These are phyloP conservation scores for Celoporthe dispersa DNA, from an alignment of 2,329 filamentous ascomycete species.

Conservation along the genomic window DNA sequence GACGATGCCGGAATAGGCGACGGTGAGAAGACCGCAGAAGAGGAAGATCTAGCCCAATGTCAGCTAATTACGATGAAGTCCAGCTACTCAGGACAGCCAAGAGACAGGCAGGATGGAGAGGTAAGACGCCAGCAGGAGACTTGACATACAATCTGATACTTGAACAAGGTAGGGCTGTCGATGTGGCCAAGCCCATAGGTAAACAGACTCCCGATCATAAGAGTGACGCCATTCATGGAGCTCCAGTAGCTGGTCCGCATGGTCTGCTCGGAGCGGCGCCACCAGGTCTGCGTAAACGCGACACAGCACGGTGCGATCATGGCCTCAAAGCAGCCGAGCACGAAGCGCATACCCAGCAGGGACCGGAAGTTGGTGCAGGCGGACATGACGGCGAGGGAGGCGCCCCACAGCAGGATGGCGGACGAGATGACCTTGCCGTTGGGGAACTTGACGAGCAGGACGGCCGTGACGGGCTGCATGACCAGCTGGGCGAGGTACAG, in stretches of 20 bases:
- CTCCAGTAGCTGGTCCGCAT: slow-evolving; percentile 56
- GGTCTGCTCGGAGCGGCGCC: slow-evolving; percentile 55
- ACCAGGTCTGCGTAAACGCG: slow-evolving; percentile 60
- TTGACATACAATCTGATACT: slow-evolving; percentile 51
- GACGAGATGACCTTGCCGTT: slow-evolving; percentile 56
- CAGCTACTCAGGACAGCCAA: slow-evolving; percentile 25
- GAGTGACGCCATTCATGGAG: slow-evolving; percentile 59
- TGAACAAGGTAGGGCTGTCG: slow-evolving; percentile 44
- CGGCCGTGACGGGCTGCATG: slow-evolving; percentile 60
- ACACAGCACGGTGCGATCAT: slow-evolving; percentile 56
- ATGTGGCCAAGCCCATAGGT: slow-evolving; percentile 58
- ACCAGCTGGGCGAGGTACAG: slow-evolving; percentile 64
- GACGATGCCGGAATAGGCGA: slow-evolving; percentile 55
- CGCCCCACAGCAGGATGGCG: slow-evolving; percentile 60
- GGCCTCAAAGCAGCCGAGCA: slow-evolving; percentile 53
- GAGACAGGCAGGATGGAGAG: slow-evolving; percentile 28
- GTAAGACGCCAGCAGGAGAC: background rate
- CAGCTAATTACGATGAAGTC: slow-evolving; percentile 29
- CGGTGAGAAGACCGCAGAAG: slow-evolving; percentile 54
- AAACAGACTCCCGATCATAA: slow-evolving; percentile 59
- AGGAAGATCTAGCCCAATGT: slow-evolving; percentile 44
- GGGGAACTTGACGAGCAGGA: slow-evolving; percentile 56
- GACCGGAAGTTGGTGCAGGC: slow-evolving; percentile 52
- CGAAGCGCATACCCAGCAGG: slow-evolving; percentile 49
- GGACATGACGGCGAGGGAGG: slow-evolving; percentile 54